Evolutionary conservation across 2,329 filamentous ascomycete species (phyloP).

Genomic region (Leptographium procerum): DNA sequence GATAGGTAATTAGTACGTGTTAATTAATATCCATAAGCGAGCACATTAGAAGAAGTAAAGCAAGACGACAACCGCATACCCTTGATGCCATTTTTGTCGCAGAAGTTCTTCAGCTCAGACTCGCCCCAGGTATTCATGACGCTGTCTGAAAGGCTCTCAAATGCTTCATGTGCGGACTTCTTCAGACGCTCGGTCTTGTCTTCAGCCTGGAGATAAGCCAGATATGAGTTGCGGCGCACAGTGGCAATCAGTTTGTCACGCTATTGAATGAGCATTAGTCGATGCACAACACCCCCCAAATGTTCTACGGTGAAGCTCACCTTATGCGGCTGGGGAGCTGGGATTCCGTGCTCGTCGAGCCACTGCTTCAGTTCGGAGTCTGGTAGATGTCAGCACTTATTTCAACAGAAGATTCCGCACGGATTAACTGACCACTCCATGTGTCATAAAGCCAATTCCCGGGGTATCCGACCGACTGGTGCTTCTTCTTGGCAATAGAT

Average conservation of each 20-base stretch:
- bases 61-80: slow-evolving; percentile 18
- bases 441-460: slow-evolving; percentile 87
- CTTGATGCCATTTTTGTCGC: slow-evolving; percentile 74
- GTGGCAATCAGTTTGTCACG: slow-evolving; percentile 82
- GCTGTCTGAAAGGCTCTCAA: slow-evolving; percentile 66
- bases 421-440: slow-evolving; percentile 50
- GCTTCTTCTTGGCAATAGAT: slow-evolving; percentile 56
- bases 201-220: slow-evolving; percentile 60
- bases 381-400: slow-evolving; percentile 2
- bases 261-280: slow-evolving; percentile 14
- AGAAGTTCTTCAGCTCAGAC: slow-evolving; percentile 78
- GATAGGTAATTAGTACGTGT: background rate
- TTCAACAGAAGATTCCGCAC: background rate
- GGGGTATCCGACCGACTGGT: slow-evolving; percentile 74
- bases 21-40: background rate
- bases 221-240: slow-evolving; percentile 80
- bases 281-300: background rate
- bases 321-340: slow-evolving; percentile 69
- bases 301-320: slow-evolving; percentile 18
- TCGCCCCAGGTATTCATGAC: slow-evolving; percentile 88
- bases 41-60: background rate
- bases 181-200: slow-evolving; percentile 48
- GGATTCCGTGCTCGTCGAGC: slow-evolving; percentile 80
- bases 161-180: slow-evolving; percentile 56
- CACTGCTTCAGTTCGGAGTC: slow-evolving; percentile 90